These are phyloP conservation scores for Termitomyces sp. DNA, from an alignment of 768 basidiomycete genomes.

Conservation along the genomic window DNA sequence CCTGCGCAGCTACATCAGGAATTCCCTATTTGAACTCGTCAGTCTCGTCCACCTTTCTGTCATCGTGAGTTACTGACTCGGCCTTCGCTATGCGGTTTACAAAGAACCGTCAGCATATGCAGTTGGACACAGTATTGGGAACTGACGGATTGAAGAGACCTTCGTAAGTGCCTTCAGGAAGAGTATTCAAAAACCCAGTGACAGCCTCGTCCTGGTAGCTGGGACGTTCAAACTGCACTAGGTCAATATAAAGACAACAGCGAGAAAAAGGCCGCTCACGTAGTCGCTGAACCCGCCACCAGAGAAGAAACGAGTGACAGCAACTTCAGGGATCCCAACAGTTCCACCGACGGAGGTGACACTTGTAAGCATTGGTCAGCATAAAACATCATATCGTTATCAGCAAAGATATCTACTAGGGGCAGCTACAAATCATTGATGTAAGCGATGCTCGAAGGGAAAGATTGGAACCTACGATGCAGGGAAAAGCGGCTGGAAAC, in stretches of 20 bases:
- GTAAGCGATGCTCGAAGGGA: neutral
- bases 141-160: conserved; percentile 51
- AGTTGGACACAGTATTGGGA: neutral
- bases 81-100: conserved; percentile 29
- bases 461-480: conserved; percentile 27
- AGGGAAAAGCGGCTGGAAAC: conserved; percentile 59
- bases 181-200: conserved; percentile 26
- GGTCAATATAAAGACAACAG: neutral
- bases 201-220: conserved; percentile 41
- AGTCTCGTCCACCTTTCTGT: neutral
- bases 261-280: conserved; percentile 25
- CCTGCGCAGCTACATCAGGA: conserved; percentile 64
- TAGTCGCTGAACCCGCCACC: conserved; percentile 72
- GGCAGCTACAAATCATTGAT: conserved; percentile 27
- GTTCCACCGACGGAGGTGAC: conserved; percentile 71
- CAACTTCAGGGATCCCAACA: conserved; percentile 45
- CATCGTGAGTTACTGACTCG: conserved; percentile 31
- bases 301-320: conserved; percentile 46
- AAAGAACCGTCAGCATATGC: neutral
- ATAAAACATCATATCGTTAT: neutral
- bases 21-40: conserved; percentile 30
- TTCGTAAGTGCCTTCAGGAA: conserved; percentile 35
- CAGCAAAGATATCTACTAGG: conserved; percentile 33
- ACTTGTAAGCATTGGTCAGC: conserved; percentile 26
- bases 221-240: conserved; percentile 16